Conservation (phyloP, 2,329 filamentous ascomycete genomes). For the Nothophoma quercina region DNA sequence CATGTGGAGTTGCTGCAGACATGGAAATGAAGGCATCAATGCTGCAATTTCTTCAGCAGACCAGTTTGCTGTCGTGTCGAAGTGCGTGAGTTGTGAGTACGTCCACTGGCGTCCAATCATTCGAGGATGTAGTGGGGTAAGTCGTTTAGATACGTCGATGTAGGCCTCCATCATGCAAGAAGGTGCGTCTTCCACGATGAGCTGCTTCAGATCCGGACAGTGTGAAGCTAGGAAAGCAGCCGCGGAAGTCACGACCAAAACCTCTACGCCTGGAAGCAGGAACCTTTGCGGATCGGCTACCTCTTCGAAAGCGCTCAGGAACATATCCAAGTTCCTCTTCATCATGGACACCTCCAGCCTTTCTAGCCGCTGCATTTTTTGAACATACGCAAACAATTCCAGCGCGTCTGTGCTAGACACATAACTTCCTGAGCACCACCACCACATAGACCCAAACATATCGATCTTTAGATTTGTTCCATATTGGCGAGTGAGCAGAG, state of each 20-base stretch:
- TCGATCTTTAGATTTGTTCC: conserved; percentile 22
- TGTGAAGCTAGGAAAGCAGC: conserved; percentile 22
- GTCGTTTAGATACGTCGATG: conserved; percentile 7
- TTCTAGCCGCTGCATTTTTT: conserved; percentile 9
- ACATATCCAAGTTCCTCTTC: conserved; percentile 27
- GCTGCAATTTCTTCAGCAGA: conserved; percentile 15
- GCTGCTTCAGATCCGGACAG: conserved; percentile 17
- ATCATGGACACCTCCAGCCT: conserved; percentile 28
- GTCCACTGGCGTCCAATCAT: not conserved
- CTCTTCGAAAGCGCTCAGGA: conserved; percentile 16
- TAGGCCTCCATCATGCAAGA: conserved; percentile 25
- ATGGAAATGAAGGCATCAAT: conserved; percentile 17
- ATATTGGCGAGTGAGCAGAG: conserved; percentile 6
- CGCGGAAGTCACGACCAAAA: conserved; percentile 15
- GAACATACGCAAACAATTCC: conserved; percentile 20
- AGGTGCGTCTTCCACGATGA: conserved; percentile 18
- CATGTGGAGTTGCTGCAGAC: conserved; percentile 17
- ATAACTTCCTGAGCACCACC: conserved; percentile 28
- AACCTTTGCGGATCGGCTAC: conserved; percentile 3
- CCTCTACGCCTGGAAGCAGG: conserved; percentile 9
- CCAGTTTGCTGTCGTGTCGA: conserved; percentile 26
- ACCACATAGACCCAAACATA: conserved; percentile 29
- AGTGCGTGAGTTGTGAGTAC: conserved; percentile 8
- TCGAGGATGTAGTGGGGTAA: conserved; percentile 7
- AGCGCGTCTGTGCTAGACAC: conserved; percentile 22